phyloP scores from a whole-genome alignment of 345 rosid species.

The Heritiera fomes region DNA sequence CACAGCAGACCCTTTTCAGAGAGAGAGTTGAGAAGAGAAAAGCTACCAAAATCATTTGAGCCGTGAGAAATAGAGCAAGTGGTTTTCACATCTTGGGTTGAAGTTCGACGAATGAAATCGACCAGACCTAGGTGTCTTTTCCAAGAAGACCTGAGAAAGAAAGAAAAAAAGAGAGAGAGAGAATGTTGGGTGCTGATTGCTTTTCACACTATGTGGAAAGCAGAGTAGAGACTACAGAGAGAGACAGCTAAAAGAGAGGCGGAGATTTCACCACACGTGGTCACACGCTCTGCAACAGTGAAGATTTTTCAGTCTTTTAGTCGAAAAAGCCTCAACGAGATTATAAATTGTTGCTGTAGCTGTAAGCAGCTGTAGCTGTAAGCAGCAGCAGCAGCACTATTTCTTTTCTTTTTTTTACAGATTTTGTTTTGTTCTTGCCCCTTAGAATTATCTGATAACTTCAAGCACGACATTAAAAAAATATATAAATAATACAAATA shows the following conservation, averaged over 20 bases:
- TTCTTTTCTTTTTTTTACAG: too few relatives aligned
- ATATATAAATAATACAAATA: too few relatives aligned
- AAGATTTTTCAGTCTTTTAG: neutral
- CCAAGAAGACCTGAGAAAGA: conserved; percentile 37
- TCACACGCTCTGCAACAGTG: conserved; percentile 39
- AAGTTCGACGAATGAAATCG: conserved; percentile 29
- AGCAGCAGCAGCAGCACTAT: too few relatives aligned
- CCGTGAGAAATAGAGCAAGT: neutral
- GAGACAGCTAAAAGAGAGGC: neutral
- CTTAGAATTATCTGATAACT: too few relatives aligned
- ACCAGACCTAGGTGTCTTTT: conserved; percentile 46
- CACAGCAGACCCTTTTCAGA: neutral
- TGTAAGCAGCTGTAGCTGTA: too few relatives aligned
- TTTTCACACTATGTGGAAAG: neutral
- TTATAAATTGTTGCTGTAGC: too few relatives aligned
- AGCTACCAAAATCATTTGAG: neutral
- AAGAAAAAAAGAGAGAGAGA: neutral
- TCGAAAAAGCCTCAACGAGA: too few relatives aligned
- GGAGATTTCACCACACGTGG: conserved; percentile 22
- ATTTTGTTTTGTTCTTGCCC: neutral
- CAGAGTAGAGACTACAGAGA: neutral
- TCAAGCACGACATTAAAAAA: too few relatives aligned
- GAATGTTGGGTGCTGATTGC: conserved; percentile 12
- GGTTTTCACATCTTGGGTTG: conserved; percentile 15
- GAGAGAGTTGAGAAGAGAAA: neutral